Base-by-base conservation (phyloP, 768 basidiomycete species). In the Leccinellum albellum region DNA sequence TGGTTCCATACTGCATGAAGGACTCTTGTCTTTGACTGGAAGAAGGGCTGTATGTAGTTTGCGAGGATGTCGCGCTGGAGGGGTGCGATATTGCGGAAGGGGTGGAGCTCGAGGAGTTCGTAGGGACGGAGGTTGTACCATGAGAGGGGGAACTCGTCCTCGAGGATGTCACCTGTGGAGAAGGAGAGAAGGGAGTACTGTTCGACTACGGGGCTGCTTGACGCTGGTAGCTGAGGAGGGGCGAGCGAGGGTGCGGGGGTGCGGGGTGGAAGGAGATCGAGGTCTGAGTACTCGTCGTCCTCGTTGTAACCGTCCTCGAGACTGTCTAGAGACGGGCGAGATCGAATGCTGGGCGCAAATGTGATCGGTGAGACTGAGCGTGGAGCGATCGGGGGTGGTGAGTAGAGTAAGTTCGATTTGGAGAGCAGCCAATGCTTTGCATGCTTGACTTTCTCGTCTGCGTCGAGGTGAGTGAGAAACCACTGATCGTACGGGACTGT, bases 401-500 rank as follows among this genome's bases (percentile, higher is more conserved):
- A 55, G 74, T 74, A 51, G 59, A 72, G 50, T 68, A 77, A 64
- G 32, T 81, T 73, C 61, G 82, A 84, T 62, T 82, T 87, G 1
- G 81, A 71, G 44, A 89, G 78, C 24, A 89, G 71, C 76, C 80
- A 83, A 31, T 78, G 76, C 61, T 90, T 91, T 31, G 86, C 74
- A 29, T 87, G 79, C 15, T 77, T 77, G 40, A 89, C 76, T 62
- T 83, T 83, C 81, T 82, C 87, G 29, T 72, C 61, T 3, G 82
- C 75, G 57, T 85, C 80, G 65, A 87, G 66, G 65, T 87, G 85
- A 13, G 88, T 88, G n/a, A 84, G 74, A 47, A 89, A 74, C 88
- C 88, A 91, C 72, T 88, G 87, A 69, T 91, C 89, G 62, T 84
- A 81, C 0, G 85, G 81, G 23, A 90, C 88, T 86, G 58, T 4